Percentiles rank a stretch among this genome's conserved stretches.
Evolutionary conservation across 2,329 filamentous ascomycete species (phyloP).

Genomic region (Ophiostoma sp.): DNA sequence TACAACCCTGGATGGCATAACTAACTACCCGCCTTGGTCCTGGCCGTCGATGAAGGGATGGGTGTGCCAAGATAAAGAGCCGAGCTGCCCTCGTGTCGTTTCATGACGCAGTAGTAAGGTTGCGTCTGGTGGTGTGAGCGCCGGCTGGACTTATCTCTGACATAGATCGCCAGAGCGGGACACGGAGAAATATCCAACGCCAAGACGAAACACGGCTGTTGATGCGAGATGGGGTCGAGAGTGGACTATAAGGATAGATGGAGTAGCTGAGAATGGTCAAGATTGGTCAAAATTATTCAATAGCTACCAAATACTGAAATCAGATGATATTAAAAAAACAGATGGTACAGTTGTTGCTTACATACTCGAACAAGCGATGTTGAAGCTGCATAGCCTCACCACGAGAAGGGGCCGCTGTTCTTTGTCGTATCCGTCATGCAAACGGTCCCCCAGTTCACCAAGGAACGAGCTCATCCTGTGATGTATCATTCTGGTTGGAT

Average conservation of each 20-base stretch:
- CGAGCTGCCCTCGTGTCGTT: background rate
- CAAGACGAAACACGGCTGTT: constrained; percentile 21
- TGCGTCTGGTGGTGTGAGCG: background rate
- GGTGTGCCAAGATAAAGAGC: constrained; percentile 18
- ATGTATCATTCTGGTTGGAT: background rate
- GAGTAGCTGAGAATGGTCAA: no score
- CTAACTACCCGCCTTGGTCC: constrained; percentile 6
- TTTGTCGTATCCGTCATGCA: no score
- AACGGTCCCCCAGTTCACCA: no score
- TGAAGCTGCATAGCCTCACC: no score
- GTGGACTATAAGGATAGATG: no score
- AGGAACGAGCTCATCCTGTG: no score
- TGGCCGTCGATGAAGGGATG: constrained; percentile 19
- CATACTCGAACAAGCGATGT: no score
- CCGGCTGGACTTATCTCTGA: constrained; percentile 14
- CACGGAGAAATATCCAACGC: constrained; percentile 22
- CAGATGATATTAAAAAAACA: no score
- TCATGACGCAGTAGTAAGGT: background rate
- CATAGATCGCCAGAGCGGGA: constrained; percentile 24
- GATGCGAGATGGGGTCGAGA: background rate
- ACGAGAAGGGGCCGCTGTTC: no score
- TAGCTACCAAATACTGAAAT: no score
- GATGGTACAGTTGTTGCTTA: no score
- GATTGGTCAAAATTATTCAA: no score
- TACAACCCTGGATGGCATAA: constrained; percentile 14